Conservation (phyloP, 371 early-diverging fungal genomes). For the Mortierella polycephala region DNA sequence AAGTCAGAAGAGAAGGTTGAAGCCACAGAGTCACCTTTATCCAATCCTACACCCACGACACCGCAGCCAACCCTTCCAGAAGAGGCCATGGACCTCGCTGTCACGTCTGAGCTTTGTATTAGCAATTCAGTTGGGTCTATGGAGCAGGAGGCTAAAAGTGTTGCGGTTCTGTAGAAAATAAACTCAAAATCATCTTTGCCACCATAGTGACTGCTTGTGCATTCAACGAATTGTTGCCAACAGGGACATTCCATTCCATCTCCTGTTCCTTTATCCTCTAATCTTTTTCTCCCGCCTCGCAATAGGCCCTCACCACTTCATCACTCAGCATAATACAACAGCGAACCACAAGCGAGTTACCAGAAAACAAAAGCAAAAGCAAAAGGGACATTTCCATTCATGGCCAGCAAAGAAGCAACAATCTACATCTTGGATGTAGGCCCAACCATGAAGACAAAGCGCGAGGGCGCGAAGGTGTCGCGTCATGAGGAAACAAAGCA, state of each 20-base stretch:
- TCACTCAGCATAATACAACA: no score
- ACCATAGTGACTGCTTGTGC: no score
- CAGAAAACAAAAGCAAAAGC: conserved; percentile 3
- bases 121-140: background rate
- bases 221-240: no score
- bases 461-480: conserved; percentile 46
- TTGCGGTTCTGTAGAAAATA: background rate
- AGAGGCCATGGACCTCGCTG: background rate
- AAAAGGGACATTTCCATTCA: conserved; percentile 15
- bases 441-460: conserved; percentile 59
- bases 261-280: no score
- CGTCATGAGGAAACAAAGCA: conserved; percentile 60
- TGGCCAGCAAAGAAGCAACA: conserved; percentile 73
- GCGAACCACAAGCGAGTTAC: background rate
- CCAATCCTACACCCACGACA: background rate
- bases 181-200: background rate
- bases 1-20: background rate
- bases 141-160: conserved; percentile 1
- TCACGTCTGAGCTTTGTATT: background rate
- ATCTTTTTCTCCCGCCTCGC: no score
- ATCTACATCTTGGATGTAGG: conserved; percentile 68
- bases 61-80: background rate
- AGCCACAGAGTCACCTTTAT: background rate
- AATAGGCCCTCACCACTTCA: no score
- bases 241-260: no score